Base-by-base conservation (phyloP, 2,329 filamentous ascomycete genomes). In the Neopestalotiopsis sp. region DNA sequence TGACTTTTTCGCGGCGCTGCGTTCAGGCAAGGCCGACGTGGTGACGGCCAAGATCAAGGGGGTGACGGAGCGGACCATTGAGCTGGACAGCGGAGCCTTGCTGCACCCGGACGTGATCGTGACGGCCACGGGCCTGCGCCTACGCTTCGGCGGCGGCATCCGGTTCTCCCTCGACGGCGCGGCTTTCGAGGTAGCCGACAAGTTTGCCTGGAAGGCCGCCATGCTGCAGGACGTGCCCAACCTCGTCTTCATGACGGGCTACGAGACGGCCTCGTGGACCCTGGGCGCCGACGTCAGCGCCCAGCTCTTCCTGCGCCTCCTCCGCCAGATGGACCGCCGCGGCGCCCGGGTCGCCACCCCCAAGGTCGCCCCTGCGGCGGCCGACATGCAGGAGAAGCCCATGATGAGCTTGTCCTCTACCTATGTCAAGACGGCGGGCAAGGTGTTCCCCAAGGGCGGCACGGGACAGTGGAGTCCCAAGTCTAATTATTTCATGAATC, bases 141-240 rank as follows among this genome's bases (percentile, higher is more conserved):
- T 92, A 58, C 77, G 81, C 10, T 81, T 92, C 49, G 87, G 85
- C 1, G 89, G 89, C 30, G 82, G 83, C 24, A 84, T 88, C 40
- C 75, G 80, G 1, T 72, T 91, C 13, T 74, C 75, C 1, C 79
- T 91, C 6, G 88, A 92, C 71, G 85, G 84, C 5, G 71, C 80
- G 20, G 74, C 77, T 0, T 71, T 89, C 56, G 74, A 84, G 12
- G 72, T 85, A 30, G 71, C 80, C 0, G 78, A 82, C 1, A 85
- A 84, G 64, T 87, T 84, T 72, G 76, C 86, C 1, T 92, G 90
- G 90, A 87, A 87, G 73, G 81, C 84, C 6, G 79, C 83, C 61
- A 91, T 92, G 89, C 76, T 92, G 1, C 83, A 90, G 71, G 87
- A 87, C 61, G 78, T 92, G 1, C 90, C 90, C 1, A 92, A 92